phyloP scores from a whole-genome alignment of 345 rosid genomes.

The Pistacia vera region DNA sequence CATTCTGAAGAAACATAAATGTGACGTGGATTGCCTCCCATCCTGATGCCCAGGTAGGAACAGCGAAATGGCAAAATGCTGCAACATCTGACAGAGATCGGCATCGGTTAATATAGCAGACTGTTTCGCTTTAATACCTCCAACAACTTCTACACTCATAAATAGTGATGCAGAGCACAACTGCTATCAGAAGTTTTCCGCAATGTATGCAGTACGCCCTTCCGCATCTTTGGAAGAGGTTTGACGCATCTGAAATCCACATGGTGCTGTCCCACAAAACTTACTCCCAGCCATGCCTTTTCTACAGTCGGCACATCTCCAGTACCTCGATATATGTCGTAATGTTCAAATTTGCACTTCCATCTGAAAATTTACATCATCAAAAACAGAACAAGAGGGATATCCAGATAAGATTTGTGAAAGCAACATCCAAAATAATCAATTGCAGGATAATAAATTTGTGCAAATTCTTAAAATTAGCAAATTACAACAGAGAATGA shows the following conservation, averaged over 20 bases:
- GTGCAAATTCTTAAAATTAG: not conserved
- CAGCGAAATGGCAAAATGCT: slow-evolving; percentile 68
- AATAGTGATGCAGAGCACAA: slow-evolving; percentile 55
- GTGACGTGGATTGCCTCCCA: slow-evolving; percentile 76
- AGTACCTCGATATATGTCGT: slow-evolving; percentile 48
- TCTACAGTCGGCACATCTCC: slow-evolving; percentile 39
- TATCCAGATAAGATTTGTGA: not conserved
- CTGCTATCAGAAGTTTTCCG: slow-evolving; percentile 57
- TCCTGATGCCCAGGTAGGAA: slow-evolving; percentile 68
- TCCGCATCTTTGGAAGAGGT: slow-evolving; percentile 50
- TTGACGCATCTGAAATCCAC: slow-evolving; percentile 60
- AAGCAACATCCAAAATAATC: not conserved
- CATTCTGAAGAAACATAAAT: slow-evolving; percentile 65
- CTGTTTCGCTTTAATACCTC: slow-evolving; percentile 70
- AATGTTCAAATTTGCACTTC: slow-evolving; percentile 38
- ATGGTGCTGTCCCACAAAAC: slow-evolving; percentile 51
- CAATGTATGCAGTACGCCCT: slow-evolving; percentile 54
- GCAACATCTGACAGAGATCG: slow-evolving; percentile 70
- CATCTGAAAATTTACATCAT: slow-evolving; percentile 43
- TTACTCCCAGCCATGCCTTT: slow-evolving; percentile 31
- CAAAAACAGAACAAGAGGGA: not conserved
- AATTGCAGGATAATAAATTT: not conserved
- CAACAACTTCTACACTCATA: slow-evolving; percentile 67
- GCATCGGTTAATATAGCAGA: slow-evolving; percentile 76
- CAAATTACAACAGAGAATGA: not conserved